phyloP scores from a whole-genome alignment of 2,329 filamentous ascomycete genomes.

The Chalaropsis thielavioides region DNA sequence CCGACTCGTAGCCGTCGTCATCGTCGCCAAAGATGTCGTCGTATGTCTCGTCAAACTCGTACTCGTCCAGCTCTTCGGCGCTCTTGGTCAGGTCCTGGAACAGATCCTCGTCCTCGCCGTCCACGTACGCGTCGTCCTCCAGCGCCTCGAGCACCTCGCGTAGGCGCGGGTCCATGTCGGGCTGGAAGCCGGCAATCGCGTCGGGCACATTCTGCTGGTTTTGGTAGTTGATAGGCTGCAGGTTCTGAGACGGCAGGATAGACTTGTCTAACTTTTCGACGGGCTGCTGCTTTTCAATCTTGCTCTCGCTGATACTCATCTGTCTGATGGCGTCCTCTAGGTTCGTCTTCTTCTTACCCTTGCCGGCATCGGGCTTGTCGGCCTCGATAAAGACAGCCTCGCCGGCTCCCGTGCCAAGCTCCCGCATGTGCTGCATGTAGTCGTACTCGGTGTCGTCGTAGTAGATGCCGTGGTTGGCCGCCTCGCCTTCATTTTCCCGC shows the following conservation, averaged over 20 bases:
- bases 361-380: conserved; percentile 45
- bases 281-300: conserved; percentile 24
- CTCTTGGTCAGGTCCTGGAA: conserved; percentile 61
- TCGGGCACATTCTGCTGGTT: conserved; percentile 89
- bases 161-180: conserved; percentile 90
- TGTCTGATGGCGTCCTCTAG: conserved; percentile 70
- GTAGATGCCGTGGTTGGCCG: conserved; percentile 84
- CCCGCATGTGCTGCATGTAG: conserved; percentile 97
- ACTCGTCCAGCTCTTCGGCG: conserved; percentile 57
- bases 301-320: conserved; percentile 37
- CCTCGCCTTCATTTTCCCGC: conserved; percentile 86
- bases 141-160: conserved; percentile 84
- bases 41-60: conserved; percentile 60
- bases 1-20: conserved; percentile 86
- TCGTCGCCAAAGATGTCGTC: conserved; percentile 39
- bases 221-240: conserved; percentile 67
- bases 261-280: conserved; percentile 54
- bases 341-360: conserved; percentile 55
- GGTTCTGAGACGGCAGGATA: conserved; percentile 64
- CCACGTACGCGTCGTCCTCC: conserved; percentile 90
- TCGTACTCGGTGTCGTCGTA: conserved; percentile 94
- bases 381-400: conserved; percentile 74
- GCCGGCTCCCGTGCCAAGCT: conserved; percentile 54
- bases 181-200: conserved; percentile 81
- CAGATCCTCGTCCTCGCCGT: conserved; percentile 68